Base-by-base conservation (phyloP, 768 basidiomycete species). In the Royoungia palumana region DNA sequence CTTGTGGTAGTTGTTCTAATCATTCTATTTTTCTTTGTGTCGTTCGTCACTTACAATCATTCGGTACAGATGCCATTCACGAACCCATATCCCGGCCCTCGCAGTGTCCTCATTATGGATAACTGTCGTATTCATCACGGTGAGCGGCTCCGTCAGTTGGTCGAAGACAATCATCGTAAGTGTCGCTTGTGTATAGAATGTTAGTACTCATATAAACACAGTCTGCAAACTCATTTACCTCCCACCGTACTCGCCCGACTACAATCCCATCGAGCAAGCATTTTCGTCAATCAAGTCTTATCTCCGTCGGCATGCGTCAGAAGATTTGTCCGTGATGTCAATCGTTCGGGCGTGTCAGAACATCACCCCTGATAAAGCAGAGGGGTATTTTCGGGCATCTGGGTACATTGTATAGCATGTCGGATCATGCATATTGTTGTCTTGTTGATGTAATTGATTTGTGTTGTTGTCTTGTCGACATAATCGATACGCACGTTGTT, bases 61-160 rank as follows among this genome's bases (percentile, higher is more conserved):
- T n/a, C n/a, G 16, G 16, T 25, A 41, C 8, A 41, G 40, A 41
- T 41, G 40, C 40, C 40, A 17, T 27, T 41, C 13, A 41, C 25
- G 6, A 41, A 27, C 24, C 25, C 40, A 10, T 41, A 41, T 41
- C 17, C 40, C 17, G n/a, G 40, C 12, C 25, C 40, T 10, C 9
- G 3, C 5, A 41, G 40, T 12, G 4, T 65, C 1, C 47, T 63
- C 10, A 22, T 65, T 4, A 51, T 61, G 16, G 58, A 65, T 25
- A 65, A 61, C 37, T 56, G 55, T n/a, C 19, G 45, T 8, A 65
- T 63, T 27, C 58, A 61, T 28, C 61, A 63, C 41, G 38, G 48
- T 17, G 47, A 57, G 6, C 56, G 59, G 27, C 46, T 67, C 9
- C 38, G 27, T n/a, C 25, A 49, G 21, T 35, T 64, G 6, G 30